Evolutionary conservation across 768 basidiomycete species (phyloP).

Genomic region (Calocera viscosa): DNA sequence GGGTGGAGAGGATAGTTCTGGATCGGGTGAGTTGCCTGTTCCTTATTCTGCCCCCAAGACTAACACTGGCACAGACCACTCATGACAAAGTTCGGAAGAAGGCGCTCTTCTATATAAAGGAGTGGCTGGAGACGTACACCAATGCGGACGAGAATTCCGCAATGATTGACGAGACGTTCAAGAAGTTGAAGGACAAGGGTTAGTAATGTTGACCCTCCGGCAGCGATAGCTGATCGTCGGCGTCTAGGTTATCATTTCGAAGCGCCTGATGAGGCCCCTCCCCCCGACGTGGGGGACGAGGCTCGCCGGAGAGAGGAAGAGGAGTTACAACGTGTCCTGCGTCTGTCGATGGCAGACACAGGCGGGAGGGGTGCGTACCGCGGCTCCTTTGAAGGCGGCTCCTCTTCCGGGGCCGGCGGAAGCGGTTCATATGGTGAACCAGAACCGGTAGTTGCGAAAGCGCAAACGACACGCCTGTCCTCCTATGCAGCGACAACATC

Average conservation of each 20-base stretch:
- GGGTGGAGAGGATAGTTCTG: slow-evolving; percentile 70
- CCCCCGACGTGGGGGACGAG: slow-evolving; percentile 64
- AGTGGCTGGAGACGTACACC: slow-evolving; percentile 79
- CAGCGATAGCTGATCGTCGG: background rate
- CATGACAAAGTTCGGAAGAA: slow-evolving; percentile 82
- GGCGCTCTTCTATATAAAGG: slow-evolving; percentile 54
- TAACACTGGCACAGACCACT: slow-evolving; percentile 46
- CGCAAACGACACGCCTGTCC: background rate
- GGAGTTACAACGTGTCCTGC: slow-evolving; percentile 82
- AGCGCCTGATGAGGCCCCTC: slow-evolving; percentile 44
- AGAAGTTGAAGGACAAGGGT: slow-evolving; percentile 74
- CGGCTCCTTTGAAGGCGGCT: slow-evolving; percentile 12
- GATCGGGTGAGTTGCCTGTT: slow-evolving; percentile 51
- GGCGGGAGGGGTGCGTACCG: slow-evolving; percentile 46
- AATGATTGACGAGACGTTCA: slow-evolving; percentile 83
- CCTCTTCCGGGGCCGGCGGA: slow-evolving; percentile 13
- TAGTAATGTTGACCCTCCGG: background rate
- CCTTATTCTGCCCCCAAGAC: background rate
- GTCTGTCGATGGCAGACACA: slow-evolving; percentile 85
- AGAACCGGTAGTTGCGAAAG: background rate
- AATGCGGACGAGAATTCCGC: slow-evolving; percentile 31
- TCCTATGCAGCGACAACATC: slow-evolving; percentile 13
- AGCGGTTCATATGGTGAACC: background rate
- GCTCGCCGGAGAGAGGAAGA: slow-evolving; percentile 79
- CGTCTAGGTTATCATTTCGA: slow-evolving; percentile 60